phyloP scores from a whole-genome alignment of 2,329 filamentous ascomycete genomes.

The Metarhizium brunneum region DNA sequence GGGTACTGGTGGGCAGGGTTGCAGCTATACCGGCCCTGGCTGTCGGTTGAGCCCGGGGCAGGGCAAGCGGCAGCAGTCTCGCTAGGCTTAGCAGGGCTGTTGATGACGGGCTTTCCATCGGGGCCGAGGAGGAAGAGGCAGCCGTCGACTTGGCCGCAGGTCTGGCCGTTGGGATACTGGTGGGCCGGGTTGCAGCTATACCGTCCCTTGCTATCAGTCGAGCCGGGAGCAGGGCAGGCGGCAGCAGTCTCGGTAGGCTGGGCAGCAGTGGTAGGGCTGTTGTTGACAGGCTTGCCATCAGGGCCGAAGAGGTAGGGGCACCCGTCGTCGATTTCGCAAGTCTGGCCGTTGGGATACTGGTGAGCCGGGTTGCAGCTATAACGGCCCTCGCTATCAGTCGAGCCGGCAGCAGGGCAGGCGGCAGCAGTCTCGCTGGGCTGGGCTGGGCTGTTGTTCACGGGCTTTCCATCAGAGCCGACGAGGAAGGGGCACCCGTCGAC shows the following conservation, averaged over 20 bases:
- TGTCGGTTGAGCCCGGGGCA: too few species aligned
- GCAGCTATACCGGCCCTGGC: too few species aligned
- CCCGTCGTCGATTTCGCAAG: conserved; percentile 3
- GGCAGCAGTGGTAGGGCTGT: not conserved
- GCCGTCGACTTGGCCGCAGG: conserved; percentile 3
- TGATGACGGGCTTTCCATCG: not conserved
- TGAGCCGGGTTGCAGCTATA: conserved; percentile 10
- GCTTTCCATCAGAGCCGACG: not conserved
- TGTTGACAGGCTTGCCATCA: not conserved
- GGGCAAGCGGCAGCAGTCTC: not conserved
- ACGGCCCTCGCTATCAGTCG: conserved; percentile 5
- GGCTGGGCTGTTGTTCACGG: not conserved
- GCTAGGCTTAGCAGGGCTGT: not conserved
- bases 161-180: conserved; percentile 7
- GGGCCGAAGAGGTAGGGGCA: conserved; percentile 5
- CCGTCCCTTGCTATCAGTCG: conserved; percentile 5
- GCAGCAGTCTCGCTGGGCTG: not conserved
- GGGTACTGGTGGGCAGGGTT: too few species aligned
- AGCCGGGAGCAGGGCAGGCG: conserved; percentile 7
- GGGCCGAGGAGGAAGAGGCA: conserved; percentile 5
- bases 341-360: conserved; percentile 7
- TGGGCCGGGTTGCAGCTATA: conserved; percentile 11
- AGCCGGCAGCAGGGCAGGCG: conserved; percentile 2
- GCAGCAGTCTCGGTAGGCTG: not conserved
- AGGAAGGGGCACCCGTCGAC: conserved; percentile 8